Evolutionary conservation across 106 monocot genomes (phyloP).

Genomic region (Dioscorea dumetorum): DNA sequence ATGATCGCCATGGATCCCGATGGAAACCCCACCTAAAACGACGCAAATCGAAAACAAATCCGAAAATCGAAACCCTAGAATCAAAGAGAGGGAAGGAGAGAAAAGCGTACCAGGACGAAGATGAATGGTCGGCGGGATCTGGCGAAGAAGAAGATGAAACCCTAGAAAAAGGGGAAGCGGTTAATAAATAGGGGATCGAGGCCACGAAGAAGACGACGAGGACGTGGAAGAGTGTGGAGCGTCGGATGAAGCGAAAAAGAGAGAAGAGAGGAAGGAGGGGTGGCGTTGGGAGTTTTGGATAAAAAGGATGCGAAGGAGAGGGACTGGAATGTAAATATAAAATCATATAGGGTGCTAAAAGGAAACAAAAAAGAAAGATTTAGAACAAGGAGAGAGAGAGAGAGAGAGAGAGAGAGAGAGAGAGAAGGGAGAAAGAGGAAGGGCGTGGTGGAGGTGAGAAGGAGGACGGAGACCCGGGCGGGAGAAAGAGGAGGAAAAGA

Average conservation of each 20-base stretch:
- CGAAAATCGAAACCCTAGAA: neutral
- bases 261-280: conserved; percentile 12
- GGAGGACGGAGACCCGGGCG: neutral
- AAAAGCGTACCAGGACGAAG: neutral
- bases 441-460: neutral
- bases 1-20: conserved; percentile 40
- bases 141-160: conserved; percentile 4
- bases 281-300: neutral
- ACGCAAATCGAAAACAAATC: neutral
- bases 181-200: conserved; percentile 15
- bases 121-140: neutral
- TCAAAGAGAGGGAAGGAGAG: neutral
- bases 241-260: conserved; percentile 36
- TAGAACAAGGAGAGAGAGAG: conserved; percentile 5
- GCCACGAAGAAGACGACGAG: conserved; percentile 40
- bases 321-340: conserved; percentile 2
- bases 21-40: neutral
- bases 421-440: conserved; percentile 4
- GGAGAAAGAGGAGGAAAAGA: neutral
- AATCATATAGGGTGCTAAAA: neutral
- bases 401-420: conserved; percentile 3
- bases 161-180: conserved; percentile 3
- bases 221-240: conserved; percentile 52
- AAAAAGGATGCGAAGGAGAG: conserved; percentile 10
- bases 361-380: neutral